These are phyloP conservation scores for Ganoderma meredithae DNA, from an alignment of 1,284 basidiomycete species.

Conservation along the genomic window DNA sequence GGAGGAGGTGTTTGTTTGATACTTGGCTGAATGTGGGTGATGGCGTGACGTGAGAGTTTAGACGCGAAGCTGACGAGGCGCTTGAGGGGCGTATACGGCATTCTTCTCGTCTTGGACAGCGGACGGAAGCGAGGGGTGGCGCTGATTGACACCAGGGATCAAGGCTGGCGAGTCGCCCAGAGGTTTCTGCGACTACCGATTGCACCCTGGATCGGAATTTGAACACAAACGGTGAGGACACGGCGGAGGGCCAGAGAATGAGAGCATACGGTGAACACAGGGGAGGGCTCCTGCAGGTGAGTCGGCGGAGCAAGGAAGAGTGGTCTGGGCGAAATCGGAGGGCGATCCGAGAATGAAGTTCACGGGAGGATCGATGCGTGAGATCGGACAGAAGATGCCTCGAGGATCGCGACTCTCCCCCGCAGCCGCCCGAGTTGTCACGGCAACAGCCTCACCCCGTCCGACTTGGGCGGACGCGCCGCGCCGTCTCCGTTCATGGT, in stretches of 20 bases:
- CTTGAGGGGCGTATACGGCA: neutral
- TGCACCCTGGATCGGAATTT: neutral
- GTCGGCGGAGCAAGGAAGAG: neutral
- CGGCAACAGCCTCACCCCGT: constrained; percentile 20
- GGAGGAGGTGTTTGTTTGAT: constrained; percentile 4
- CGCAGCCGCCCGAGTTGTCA: constrained; percentile 20
- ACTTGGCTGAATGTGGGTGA: neutral
- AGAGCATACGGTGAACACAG: neutral
- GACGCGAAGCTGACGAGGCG: neutral
- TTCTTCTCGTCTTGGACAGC: neutral
- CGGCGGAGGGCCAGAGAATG: neutral
- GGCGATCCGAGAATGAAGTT: constrained; percentile 17
- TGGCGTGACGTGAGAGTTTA: neutral
- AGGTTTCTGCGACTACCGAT: neutral
- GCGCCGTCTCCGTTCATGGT: neutral
- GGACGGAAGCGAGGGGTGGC: neutral
- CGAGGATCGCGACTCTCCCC: constrained; percentile 19
- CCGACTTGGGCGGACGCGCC: constrained; percentile 11
- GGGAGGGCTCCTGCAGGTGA: neutral
- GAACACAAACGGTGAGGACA: neutral
- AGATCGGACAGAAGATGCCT: constrained; percentile 23
- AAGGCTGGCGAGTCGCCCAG: constrained; percentile 10
- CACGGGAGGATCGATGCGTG: constrained; percentile 22
- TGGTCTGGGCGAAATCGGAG: neutral
- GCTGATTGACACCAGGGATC: constrained; percentile 14